Percentiles rank a stretch among this genome's conserved stretches.
Conservation (phyloP, 257 asterid genomes). For the Gentiana macrophylla region DNA sequence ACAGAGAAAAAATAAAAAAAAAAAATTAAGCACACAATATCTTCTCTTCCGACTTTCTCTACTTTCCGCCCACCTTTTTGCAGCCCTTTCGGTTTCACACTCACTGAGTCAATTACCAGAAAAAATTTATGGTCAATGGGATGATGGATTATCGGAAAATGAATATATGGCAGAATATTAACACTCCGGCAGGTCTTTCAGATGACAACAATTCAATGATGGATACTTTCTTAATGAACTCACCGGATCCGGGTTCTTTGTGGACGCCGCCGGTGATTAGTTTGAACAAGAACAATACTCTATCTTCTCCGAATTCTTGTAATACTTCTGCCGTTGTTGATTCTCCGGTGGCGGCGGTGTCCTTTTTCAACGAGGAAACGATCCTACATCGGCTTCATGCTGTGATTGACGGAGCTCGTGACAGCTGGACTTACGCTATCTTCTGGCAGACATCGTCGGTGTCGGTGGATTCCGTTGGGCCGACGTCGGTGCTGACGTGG, state of each 20-base stretch:
- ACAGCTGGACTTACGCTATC: slow-evolving; percentile 84
- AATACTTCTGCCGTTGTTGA: neutral
- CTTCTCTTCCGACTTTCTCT: too few species aligned
- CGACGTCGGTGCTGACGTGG: slow-evolving; percentile 46
- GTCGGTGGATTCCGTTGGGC: slow-evolving; percentile 23
- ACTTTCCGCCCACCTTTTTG: too few species aligned
- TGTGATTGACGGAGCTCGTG: slow-evolving; percentile 58
- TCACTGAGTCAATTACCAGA: neutral
- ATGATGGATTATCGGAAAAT: slow-evolving; percentile 32
- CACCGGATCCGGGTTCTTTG: slow-evolving; percentile 43
- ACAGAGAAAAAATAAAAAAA: too few species aligned
- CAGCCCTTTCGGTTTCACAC: too few species aligned
- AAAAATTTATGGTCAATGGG: slow-evolving; percentile 1
- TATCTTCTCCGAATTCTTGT: slow-evolving; percentile 3
- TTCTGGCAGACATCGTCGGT: slow-evolving; percentile 71
- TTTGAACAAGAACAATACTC: neutral
- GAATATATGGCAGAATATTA: slow-evolving; percentile 28
- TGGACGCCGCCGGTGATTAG: slow-evolving; percentile 40
- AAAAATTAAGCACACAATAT: too few species aligned
- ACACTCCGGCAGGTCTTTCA: slow-evolving; percentile 2
- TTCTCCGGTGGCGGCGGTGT: slow-evolving; percentile 3
- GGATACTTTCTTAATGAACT: slow-evolving; percentile 40
- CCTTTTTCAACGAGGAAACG: slow-evolving; percentile 48
- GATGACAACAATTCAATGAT: slow-evolving; percentile 36
- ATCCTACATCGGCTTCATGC: slow-evolving; percentile 68